Percentiles rank a stretch among this genome's conserved stretches.
These are phyloP conservation scores for Penicillium nucicola DNA, from an alignment of 495 filamentous ascomycete species.

Conservation along the genomic window DNA sequence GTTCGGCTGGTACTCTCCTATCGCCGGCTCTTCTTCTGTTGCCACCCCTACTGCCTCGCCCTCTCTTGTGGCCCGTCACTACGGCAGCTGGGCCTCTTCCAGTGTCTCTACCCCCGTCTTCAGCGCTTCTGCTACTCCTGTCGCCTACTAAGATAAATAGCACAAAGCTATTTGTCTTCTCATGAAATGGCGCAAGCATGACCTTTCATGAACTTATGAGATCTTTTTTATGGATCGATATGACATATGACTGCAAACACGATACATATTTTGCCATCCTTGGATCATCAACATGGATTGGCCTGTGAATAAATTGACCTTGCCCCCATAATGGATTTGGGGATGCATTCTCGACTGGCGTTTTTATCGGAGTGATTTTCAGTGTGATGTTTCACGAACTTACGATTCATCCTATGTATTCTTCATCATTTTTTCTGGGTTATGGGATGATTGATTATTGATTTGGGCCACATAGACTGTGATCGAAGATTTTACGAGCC, in stretches of 20 bases:
- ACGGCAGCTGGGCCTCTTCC: slow-evolving; percentile 8
- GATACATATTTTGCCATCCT: not conserved
- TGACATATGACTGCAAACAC: slow-evolving; percentile 13
- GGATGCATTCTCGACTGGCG: slow-evolving; percentile 13
- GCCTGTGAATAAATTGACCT: slow-evolving; percentile 4
- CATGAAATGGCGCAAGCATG: not conserved
- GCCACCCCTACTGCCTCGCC: slow-evolving; percentile 2
- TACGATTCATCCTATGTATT: slow-evolving; percentile 15
- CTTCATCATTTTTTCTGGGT: slow-evolving; percentile 6
- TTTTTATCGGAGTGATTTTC: slow-evolving; percentile 6
- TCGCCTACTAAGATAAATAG: slow-evolving; percentile 4
- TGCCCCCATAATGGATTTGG: not conserved
- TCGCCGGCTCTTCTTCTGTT: not conserved
- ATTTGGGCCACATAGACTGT: slow-evolving; percentile 13
- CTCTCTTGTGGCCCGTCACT: not conserved
- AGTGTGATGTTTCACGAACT: not conserved
- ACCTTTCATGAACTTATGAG: slow-evolving; percentile 7
- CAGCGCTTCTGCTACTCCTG: slow-evolving; percentile 6
- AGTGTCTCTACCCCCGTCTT: slow-evolving; percentile 8
- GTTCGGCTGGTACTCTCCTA: slow-evolving; percentile 3
- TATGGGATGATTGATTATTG: slow-evolving; percentile 8
- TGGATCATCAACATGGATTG: not conserved
- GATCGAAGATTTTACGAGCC: slow-evolving; percentile 4
- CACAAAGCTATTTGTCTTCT: not conserved
- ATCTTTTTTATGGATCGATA: slow-evolving; percentile 3